A percentile compares a stretch with the other conserved stretches of the same genome.
These are phyloP conservation scores for Crithidia sp. DNA, from an alignment of 208 protist genomes.

Conservation along the genomic window DNA sequence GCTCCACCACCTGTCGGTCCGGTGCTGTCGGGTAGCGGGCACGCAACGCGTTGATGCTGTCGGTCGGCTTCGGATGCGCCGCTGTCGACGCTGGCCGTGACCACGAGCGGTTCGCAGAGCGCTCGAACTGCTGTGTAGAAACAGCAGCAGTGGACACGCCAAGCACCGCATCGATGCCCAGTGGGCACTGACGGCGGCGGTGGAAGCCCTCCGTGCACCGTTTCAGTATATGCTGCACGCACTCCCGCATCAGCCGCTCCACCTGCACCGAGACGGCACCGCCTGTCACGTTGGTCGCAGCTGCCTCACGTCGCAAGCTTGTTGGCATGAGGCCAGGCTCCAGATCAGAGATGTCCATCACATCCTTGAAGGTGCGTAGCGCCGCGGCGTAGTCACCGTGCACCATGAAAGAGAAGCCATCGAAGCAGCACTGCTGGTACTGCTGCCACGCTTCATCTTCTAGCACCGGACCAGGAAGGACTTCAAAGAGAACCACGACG, in stretches of 20 bases:
- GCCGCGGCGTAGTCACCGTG: conserved; percentile 40
- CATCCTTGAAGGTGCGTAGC: conserved; percentile 28
- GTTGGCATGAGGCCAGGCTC: conserved; percentile 20
- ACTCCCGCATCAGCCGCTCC: conserved; percentile 28
- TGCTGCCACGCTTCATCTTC: conserved; percentile 29
- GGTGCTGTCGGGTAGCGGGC: no score
- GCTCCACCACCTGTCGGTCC: no score
- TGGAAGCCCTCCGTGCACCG: background rate
- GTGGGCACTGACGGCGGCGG: background rate
- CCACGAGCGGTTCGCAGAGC: no score
- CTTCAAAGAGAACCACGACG: conserved; percentile 36
- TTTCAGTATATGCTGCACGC: background rate
- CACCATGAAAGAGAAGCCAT: conserved; percentile 46
- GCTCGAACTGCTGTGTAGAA: no score
- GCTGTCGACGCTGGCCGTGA: no score
- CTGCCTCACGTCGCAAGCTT: conserved; percentile 21
- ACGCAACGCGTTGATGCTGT: no score
- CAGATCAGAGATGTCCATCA: conserved; percentile 25
- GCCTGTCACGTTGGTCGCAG: conserved; percentile 3
- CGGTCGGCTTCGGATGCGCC: no score
- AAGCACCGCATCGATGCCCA: conserved; percentile 8
- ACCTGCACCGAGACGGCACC: conserved; percentile 24
- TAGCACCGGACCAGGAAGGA: conserved; percentile 20
- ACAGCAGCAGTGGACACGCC: no score
- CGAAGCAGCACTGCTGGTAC: conserved; percentile 28